phyloP scores from a whole-genome alignment of 495 filamentous ascomycete genomes.

The Talaromyces adpressus region DNA sequence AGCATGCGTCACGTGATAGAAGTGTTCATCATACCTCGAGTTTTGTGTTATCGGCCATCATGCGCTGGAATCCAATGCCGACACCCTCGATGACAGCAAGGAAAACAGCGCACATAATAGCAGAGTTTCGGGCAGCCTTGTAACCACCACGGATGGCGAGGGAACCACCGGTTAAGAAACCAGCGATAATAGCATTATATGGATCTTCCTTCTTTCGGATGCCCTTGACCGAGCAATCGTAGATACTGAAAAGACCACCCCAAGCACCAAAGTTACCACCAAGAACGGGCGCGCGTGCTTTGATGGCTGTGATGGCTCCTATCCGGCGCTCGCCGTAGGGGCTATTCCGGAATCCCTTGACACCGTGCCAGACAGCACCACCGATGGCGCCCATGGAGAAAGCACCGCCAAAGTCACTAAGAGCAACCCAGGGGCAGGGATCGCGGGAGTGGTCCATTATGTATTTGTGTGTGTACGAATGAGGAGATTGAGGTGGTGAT shows the following conservation, averaged over 20 bases:
- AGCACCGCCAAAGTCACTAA: constrained; percentile 95
- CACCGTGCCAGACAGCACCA: constrained; percentile 94
- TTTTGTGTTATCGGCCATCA: constrained; percentile 89
- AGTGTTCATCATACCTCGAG: constrained; percentile 54
- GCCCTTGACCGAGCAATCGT: constrained; percentile 96
- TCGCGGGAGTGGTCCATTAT: constrained; percentile 91
- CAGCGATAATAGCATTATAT: constrained; percentile 91
- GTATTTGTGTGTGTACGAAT: constrained; percentile 11
- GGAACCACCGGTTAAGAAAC: constrained; percentile 93
- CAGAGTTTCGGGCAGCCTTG: constrained; percentile 83
- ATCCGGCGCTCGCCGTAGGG: constrained; percentile 90
- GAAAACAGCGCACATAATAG: constrained; percentile 90
- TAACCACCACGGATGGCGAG: constrained; percentile 85
- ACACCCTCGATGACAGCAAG: constrained; percentile 96
- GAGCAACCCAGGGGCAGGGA: constrained; percentile 92
- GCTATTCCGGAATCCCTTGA: constrained; percentile 90
- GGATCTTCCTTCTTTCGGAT: constrained; percentile 95
- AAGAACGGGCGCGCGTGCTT: constrained; percentile 89
- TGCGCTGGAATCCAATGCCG: constrained; percentile 92
- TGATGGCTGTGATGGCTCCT: constrained; percentile 94
- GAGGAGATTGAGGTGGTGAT: constrained; percentile 6
- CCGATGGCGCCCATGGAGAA: constrained; percentile 93
- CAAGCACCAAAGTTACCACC: constrained; percentile 97
- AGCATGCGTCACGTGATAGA: constrained; percentile 5
- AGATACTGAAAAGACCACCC: constrained; percentile 91